Percentiles rank a stretch among this genome's conserved stretches.
Evolutionary conservation across 257 asterid genomes (phyloP).

Genomic region (Salvia splendens): DNA sequence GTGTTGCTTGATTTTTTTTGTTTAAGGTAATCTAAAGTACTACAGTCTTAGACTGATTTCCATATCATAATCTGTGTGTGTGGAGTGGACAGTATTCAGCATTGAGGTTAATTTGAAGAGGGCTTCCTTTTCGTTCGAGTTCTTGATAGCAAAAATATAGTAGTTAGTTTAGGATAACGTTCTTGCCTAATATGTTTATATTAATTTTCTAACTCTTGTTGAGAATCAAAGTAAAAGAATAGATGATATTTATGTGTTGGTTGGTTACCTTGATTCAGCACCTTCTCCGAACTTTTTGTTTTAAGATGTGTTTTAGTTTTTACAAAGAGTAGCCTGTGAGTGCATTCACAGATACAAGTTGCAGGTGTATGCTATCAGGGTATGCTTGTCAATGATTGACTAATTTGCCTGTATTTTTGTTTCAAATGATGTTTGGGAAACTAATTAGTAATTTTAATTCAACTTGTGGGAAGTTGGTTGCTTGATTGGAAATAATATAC

Average conservation of each 20-base stretch:
- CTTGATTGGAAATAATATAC: background rate
- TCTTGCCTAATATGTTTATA: slow-evolving; percentile 9
- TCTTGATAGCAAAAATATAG: background rate
- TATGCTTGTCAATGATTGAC: background rate
- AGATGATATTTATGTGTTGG: background rate
- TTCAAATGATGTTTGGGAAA: background rate
- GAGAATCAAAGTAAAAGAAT: background rate
- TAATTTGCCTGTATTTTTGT: background rate
- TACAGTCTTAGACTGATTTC: background rate
- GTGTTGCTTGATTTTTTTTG: background rate
- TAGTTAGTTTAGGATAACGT: background rate
- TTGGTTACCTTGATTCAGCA: background rate
- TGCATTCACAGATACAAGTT: background rate
- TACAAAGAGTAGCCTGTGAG: background rate
- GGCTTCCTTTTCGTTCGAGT: slow-evolving; percentile 6
- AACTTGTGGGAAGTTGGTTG: background rate
- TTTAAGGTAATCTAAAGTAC: background rate
- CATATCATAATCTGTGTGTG: background rate
- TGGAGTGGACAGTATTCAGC: background rate
- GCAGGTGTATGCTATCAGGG: slow-evolving; percentile 2
- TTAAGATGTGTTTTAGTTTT: background rate
- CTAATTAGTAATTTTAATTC: background rate
- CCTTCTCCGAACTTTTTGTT: background rate
- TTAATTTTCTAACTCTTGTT: background rate
- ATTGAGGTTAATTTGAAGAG: background rate